These are phyloP conservation scores for Colletotrichum somersetense DNA, from an alignment of 2,329 filamentous ascomycete genomes.

Conservation along the genomic window DNA sequence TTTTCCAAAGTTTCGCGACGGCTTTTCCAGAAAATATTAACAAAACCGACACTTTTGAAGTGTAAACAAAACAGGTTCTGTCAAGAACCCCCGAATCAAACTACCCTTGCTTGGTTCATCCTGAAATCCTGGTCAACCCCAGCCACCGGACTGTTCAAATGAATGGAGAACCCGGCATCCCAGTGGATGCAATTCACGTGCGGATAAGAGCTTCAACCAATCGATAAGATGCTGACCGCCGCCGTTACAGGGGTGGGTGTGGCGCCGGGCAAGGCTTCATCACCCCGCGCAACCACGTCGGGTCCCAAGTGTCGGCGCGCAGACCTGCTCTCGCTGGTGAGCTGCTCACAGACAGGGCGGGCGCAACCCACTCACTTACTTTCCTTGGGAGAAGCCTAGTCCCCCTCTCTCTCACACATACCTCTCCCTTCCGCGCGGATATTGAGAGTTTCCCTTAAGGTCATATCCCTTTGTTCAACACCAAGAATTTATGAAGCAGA, in stretches of 20 bases:
- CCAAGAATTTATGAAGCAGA: slow-evolving; percentile 16
- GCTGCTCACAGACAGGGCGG: slow-evolving; percentile 33
- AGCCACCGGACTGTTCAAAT: slow-evolving; percentile 16
- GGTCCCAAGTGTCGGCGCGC: slow-evolving; percentile 27
- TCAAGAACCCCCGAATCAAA: neutral
- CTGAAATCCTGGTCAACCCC: slow-evolving; percentile 9
- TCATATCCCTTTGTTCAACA: slow-evolving; percentile 14
- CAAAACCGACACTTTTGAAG: neutral
- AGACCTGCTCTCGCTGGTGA: slow-evolving; percentile 26
- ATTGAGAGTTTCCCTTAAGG: slow-evolving; percentile 14
- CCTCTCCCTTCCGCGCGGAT: neutral
- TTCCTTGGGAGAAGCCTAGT: slow-evolving; percentile 16
- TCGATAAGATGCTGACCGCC: slow-evolving; percentile 29
- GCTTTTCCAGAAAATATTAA: neutral
- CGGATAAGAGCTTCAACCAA: slow-evolving; percentile 41
- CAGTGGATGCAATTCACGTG: slow-evolving; percentile 15
- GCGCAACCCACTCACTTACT: slow-evolving; percentile 19
- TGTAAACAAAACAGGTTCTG: neutral
- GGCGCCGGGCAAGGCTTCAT: slow-evolving; percentile 36
- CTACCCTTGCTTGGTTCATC: slow-evolving; percentile 12
- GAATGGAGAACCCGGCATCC: slow-evolving; percentile 1
- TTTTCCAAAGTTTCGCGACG: neutral
- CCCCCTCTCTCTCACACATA: neutral
- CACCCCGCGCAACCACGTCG: slow-evolving; percentile 43
- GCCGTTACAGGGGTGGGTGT: slow-evolving; percentile 18